Evolutionary conservation across 768 basidiomycete species (phyloP).

Genomic region (Sarcomyxa edulis): DNA sequence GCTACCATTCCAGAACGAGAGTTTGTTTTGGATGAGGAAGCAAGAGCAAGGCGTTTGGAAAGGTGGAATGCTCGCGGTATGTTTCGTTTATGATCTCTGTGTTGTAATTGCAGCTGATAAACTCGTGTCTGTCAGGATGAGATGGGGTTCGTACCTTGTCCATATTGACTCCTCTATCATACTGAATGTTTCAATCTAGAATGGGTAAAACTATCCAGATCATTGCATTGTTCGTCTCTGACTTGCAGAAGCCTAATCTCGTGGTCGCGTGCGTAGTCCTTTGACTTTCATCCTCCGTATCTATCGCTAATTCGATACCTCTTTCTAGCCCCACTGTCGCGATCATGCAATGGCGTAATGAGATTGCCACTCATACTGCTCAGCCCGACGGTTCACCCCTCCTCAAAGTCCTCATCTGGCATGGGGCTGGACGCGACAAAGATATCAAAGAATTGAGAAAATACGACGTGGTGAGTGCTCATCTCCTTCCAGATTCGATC

Average conservation of each 20-base stretch:
- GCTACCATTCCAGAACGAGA: slow-evolving; percentile 94
- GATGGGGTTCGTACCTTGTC: slow-evolving; percentile 64
- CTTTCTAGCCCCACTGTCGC: slow-evolving; percentile 44
- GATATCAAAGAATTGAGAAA: slow-evolving; percentile 67
- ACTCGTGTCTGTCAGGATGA: slow-evolving; percentile 54
- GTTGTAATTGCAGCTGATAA: background rate
- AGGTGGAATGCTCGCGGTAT: slow-evolving; percentile 88
- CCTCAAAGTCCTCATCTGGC: slow-evolving; percentile 91
- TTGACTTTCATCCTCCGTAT: slow-evolving; percentile 30
- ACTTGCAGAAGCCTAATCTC: slow-evolving; percentile 75
- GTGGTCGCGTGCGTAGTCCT: slow-evolving; percentile 75
- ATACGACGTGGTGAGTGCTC: slow-evolving; percentile 77
- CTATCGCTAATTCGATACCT: slow-evolving; percentile 38
- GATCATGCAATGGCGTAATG: slow-evolving; percentile 86
- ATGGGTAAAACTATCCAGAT: slow-evolving; percentile 98
- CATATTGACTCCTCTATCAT: background rate
- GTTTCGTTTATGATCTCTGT: slow-evolving; percentile 21
- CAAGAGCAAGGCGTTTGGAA: slow-evolving; percentile 86
- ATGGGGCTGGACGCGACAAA: slow-evolving; percentile 71
- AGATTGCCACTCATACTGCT: slow-evolving; percentile 82
- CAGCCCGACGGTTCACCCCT: too few species aligned
- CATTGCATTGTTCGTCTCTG: slow-evolving; percentile 82
- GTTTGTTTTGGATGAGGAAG: slow-evolving; percentile 91
- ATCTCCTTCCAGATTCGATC: background rate
- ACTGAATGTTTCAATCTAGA: slow-evolving; percentile 25